Evolutionary conservation across 2,329 filamentous ascomycete genomes (phyloP), one percentile per base, ranked within the genome.

Genomic region (Dothideomycetes sp.): DNA sequence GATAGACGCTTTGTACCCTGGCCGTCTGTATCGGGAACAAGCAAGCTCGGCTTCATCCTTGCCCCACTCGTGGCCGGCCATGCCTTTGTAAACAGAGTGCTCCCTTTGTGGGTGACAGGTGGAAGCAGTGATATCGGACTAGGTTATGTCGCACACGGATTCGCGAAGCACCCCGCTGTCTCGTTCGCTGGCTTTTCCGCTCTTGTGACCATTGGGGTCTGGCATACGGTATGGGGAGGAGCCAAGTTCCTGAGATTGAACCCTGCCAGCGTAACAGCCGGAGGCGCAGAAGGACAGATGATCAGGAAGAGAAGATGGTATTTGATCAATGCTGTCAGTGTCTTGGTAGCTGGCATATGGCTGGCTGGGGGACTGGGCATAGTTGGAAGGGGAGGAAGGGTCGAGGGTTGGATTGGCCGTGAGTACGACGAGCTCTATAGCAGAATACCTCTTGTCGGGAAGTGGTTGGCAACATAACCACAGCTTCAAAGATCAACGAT

Each of bases 71-170:
- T 89, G 18, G 66, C 71, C 1, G 76, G 76, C 4, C 89, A 96
- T 59, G 72, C 81, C 3, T 73, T 79, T 45, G 69, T 87, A 42
- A 94, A 93, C 58, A 76, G 89, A 24, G 62, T 77, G 3, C 66
- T 93, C 18, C 89, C 91, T 2, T 60, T 88, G 24, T 66, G 75
- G 19, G 73, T 86, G 33, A 84, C 93, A 39, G 88, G 88, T 5
- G 86, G 88, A 43, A 87, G 79, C 52, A 84, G 84, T n/a, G 81
- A 89, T 39, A 79, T 95, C 31, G 84, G 84, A 1, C 66, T 96
- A 10, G 79, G 77, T 10, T 96, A 84, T 57, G 79, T 95, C 5
- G 77, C 80, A 10, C 88, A 96, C 61, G 85, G 84, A 3, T 91
- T 95, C 54, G 78, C 82, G 19, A 72, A 75, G 11, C 80, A 84